Evolutionary conservation across 2,329 filamentous ascomycete species (phyloP), one percentile per base, ranked within the genome.

Genomic region (Colletotrichum agaves): DNA sequence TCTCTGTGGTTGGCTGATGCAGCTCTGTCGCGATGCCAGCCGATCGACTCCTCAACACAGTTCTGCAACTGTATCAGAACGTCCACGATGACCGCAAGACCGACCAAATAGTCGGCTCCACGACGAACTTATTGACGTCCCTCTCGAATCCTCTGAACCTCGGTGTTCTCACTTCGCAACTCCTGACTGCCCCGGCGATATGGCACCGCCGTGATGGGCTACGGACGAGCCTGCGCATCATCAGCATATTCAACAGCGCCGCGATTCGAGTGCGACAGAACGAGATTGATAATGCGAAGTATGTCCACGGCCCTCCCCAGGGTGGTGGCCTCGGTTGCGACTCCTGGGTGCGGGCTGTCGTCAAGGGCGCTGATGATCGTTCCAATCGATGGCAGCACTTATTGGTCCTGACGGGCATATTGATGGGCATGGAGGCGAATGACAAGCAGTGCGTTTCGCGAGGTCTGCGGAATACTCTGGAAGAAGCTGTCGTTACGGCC

Each of bases 371-470:
- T 10, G 87, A 90, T 61, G 85, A 84, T 35, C 83, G 84, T 49
- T 88, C 88, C 15, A 85, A 84, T 27, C 83, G 93, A 74, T 97
- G 93, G 93, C 90, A 93, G 77, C 94, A 97, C 77, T 79, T 94
- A 33, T 82, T 97, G n/a, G 86, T 94, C 5, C 85, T 97, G 8
- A 90, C 90, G 0, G 94, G 93, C 3, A 82, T 97, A 21, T 79
- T 97, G 65, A 86, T 95, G 75, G 93, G 93, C 8, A 90, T 94
- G 74, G 91, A 92, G 71, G 83, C 85, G 15, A 84, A 87, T 68
- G 86, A 90, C 44, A 81, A 88, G 50, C 85, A 86, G 66, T 87
- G 88, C n/a, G 78, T 94, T n/a, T 87, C 90, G 5, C 79, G 83
- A 35, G 78, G 84, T 57, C 83, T 95, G 76, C 85, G 90, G 50